Evolutionary conservation across 306 rosid species (phyloP).

Genomic region (Glycyrrhiza uralensis): DNA sequence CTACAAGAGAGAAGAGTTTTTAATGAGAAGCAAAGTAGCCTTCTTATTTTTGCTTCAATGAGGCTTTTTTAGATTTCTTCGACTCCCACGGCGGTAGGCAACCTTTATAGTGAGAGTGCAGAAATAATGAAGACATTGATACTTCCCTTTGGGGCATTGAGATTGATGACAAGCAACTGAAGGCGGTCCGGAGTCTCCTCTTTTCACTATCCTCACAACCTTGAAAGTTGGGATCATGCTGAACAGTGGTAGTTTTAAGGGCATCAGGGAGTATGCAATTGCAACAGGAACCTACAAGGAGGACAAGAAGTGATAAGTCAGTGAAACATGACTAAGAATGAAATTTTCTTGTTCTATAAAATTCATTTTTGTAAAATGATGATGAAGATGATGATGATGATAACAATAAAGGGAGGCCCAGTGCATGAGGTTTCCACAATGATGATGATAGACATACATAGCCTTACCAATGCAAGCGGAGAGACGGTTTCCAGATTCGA

Average conservation of each 20-base stretch:
- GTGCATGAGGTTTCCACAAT: no score
- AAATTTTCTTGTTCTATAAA: neutral
- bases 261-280: constrained; percentile 88
- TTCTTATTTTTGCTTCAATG: constrained; percentile 58
- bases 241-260: constrained; percentile 61
- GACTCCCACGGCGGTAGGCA: constrained; percentile 79
- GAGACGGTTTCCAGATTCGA: no score
- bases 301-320: constrained; percentile 10
- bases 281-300: constrained; percentile 68
- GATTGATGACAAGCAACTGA: constrained; percentile 75
- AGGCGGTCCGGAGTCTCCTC: constrained; percentile 62
- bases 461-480: no score
- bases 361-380: no score
- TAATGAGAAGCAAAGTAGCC: constrained; percentile 10
- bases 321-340: neutral
- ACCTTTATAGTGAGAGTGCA: constrained; percentile 91
- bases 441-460: no score
- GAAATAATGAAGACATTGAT: constrained; percentile 78
- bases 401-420: no score
- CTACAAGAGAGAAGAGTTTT: constrained; percentile 25
- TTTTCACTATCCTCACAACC: constrained; percentile 62
- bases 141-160: constrained; percentile 77
- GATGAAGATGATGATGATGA: no score
- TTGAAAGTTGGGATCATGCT: constrained; percentile 51
- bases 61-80: constrained; percentile 56